Conservation (phyloP, 73 alveolate species). For the Paramecium tetraurelia region DNA sequence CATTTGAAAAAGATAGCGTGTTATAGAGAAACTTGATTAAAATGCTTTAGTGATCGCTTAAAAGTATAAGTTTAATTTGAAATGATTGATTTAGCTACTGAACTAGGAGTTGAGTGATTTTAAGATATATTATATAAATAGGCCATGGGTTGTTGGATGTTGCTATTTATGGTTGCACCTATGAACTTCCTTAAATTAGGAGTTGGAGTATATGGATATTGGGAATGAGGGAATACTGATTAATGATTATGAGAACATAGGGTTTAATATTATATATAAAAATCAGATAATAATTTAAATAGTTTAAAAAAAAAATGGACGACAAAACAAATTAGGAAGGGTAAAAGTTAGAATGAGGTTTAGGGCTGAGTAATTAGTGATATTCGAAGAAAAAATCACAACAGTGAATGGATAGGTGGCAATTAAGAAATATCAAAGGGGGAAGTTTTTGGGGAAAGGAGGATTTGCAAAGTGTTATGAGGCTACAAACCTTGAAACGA, state of each 20-base stretch:
- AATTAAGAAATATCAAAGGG: constrained; percentile 76
- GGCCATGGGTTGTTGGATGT: too few relatives aligned
- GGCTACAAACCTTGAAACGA: constrained; percentile 73
- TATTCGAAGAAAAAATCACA: constrained; percentile 85
- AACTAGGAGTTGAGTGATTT: background rate
- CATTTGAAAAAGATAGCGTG: too few relatives aligned
- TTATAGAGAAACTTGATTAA: too few relatives aligned
- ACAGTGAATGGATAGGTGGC: constrained; percentile 77
- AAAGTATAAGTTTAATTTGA: too few relatives aligned
- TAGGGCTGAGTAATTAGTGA: constrained; percentile 55
- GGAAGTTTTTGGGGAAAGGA: constrained; percentile 90
- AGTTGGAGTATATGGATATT: background rate
- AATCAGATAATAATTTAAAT: constrained; percentile 24
- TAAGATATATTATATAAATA: too few relatives aligned
- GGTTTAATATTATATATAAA: background rate
- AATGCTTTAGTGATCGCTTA: too few relatives aligned
- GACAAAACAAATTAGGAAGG: background rate
- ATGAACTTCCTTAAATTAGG: too few relatives aligned
- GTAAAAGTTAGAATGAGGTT: background rate
- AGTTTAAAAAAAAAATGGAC: constrained; percentile 29
- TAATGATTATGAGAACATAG: background rate
- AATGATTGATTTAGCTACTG: too few relatives aligned
- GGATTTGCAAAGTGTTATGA: constrained; percentile 94
- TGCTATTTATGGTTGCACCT: too few relatives aligned
- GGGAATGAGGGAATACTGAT: background rate